Base-by-base conservation (phyloP, 306 rosid species). In the Senna siamea region DNA sequence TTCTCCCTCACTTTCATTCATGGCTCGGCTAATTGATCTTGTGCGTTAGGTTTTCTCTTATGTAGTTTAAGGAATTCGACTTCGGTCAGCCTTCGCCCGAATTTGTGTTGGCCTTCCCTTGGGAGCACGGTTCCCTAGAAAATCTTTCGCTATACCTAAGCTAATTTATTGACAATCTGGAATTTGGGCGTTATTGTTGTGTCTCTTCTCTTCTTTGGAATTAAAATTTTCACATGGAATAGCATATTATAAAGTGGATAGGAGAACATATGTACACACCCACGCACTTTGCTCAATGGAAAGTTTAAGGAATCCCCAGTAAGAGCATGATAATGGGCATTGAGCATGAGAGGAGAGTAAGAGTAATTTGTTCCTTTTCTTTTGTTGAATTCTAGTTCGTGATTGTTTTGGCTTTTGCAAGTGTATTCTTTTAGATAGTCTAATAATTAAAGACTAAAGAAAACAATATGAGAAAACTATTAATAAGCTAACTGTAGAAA, bases 121-220 rank as follows among this genome's bases (percentile, higher is more conserved):
- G 28, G 43, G 47, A 18, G 40, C 41, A 32, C 20, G 43, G 23
- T 50, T 32, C 18, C 7, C 58, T 8, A 17, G 6, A 8, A 65
- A 65, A 44, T 34, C 9, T 17, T n/a, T 9, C 44, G 28, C 38
- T 5, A 41, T n/a, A 3, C 26, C 53, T 69, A 2, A 69, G 34
- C 53, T 5, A 18, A 78, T 55, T 55, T 14, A 6, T 38, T 17
- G 1, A 4, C 13, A 18, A 22, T 61, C 23, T 50, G 22, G 41
- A 72, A 71, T 61, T 69, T 55, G 70, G 54, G 43, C 54, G 43
- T 54, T 13, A 70, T 52, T 7, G 32, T 17, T 18, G 35, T 51
- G 47, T 52, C 20, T 51, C 30, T 34, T n/a, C 12, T 67, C 2
- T 34, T 51, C 35, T 52, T 51, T 14, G 40, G 44, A 69, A 32